These are phyloP conservation scores for Capsicum baccatum DNA, from an alignment of 257 asterid genomes.

Conservation along the genomic window DNA sequence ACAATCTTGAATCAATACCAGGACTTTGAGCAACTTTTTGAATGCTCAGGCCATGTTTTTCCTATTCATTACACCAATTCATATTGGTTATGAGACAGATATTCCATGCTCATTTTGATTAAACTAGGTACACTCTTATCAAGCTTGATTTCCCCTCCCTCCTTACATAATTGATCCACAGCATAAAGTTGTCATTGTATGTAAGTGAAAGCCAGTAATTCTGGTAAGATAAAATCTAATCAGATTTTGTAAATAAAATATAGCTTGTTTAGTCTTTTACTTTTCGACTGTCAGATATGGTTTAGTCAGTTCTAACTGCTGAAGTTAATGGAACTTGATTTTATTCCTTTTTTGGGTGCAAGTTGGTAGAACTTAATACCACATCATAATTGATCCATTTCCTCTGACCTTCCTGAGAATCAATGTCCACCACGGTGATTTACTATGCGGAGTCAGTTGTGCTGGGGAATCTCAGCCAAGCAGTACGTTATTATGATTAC, in stretches of 20 bases:
- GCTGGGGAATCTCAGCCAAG: neutral
- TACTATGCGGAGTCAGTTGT: constrained; percentile 1
- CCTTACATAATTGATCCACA: neutral
- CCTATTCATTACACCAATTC: constrained; percentile 30
- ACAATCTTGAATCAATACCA: constrained; percentile 96
- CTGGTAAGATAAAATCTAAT: constrained; percentile 5
- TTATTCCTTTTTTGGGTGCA: neutral
- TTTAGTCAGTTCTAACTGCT: neutral
- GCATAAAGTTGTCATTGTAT: constrained; percentile 14
- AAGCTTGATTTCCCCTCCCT: neutral
- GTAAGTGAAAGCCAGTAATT: constrained; percentile 13
- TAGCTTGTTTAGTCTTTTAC: constrained; percentile 2
- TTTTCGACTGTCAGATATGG: neutral
- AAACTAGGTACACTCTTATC: constrained; percentile 17
- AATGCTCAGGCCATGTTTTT: neutral
- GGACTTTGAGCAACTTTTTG: constrained; percentile 78
- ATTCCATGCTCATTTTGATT: neutral
- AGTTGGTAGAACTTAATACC: neutral
- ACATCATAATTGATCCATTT: neutral
- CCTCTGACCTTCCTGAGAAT: neutral
- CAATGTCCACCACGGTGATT: neutral
- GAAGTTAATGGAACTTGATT: neutral
- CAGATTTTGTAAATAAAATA: constrained; percentile 10
- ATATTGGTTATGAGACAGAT: constrained; percentile 13
- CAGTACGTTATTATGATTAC: neutral